Evolutionary conservation across 2,329 filamentous ascomycete species (phyloP).

Genomic region (Verticillium albo-atrum): DNA sequence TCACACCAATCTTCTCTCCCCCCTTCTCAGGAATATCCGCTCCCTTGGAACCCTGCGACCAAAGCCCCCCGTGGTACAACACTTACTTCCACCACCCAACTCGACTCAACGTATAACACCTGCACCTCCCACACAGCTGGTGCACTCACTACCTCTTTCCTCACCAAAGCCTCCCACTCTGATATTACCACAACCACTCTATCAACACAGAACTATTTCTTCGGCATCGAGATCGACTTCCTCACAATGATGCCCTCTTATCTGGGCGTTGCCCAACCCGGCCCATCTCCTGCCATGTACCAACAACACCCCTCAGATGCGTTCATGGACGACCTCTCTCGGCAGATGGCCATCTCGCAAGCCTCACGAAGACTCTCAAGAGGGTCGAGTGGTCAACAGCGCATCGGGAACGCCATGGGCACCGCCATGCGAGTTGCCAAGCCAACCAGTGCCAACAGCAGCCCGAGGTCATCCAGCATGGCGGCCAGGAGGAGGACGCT

Average conservation of each 20-base stretch:
- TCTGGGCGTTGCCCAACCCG: slow-evolving; percentile 24
- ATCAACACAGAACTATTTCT: not conserved
- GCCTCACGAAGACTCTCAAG: slow-evolving; percentile 43
- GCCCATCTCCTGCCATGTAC: slow-evolving; percentile 25
- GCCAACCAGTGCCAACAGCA: slow-evolving; percentile 64
- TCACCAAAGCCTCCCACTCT: not conserved
- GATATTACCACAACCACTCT: not conserved
- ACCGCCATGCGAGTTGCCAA: slow-evolving; percentile 58
- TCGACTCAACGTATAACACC: slow-evolving; percentile 2
- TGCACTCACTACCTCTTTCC: slow-evolving; percentile 1
- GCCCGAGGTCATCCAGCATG: slow-evolving; percentile 51
- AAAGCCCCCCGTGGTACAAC: slow-evolving; percentile 17
- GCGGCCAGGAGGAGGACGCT: slow-evolving; percentile 52
- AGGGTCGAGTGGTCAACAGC: slow-evolving; percentile 43
- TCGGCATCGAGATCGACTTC: not conserved
- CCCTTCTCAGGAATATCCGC: slow-evolving; percentile 23
- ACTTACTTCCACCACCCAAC: slow-evolving; percentile 11
- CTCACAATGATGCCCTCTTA: slow-evolving; percentile 28
- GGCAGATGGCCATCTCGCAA: slow-evolving; percentile 45
- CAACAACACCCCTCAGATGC: slow-evolving; percentile 27
- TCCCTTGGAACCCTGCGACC: slow-evolving; percentile 21
- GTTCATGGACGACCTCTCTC: slow-evolving; percentile 46
- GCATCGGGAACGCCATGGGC: slow-evolving; percentile 19
- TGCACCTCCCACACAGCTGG: not conserved
- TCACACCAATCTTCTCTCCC: slow-evolving; percentile 24